phyloP scores from a whole-genome alignment of 805 yeast species.

The Starmerella roubikii region DNA sequence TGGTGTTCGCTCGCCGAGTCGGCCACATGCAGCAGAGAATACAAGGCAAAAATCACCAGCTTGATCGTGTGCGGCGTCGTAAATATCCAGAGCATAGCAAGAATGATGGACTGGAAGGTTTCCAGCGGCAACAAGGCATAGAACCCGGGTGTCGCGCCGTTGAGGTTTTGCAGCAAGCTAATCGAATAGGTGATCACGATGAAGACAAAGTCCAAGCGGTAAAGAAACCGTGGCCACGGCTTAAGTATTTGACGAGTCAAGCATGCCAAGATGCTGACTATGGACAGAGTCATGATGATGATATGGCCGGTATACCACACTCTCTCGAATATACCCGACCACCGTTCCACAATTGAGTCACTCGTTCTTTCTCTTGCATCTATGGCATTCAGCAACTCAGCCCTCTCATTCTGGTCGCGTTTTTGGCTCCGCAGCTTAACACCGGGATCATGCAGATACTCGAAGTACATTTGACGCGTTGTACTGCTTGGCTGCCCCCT shows the following conservation, averaged over 20 bases:
- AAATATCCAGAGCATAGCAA: constrained; percentile 41
- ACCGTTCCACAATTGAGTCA: constrained; percentile 1
- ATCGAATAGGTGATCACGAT: constrained; percentile 19
- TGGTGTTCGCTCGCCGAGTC: constrained; percentile 25
- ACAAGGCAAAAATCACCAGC: constrained; percentile 54
- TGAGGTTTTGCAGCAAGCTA: constrained; percentile 34
- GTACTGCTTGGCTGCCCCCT: background rate
- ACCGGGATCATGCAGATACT: constrained; percentile 4
- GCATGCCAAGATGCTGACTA: constrained; percentile 15
- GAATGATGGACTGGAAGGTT: constrained; percentile 54
- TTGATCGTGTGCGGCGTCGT: constrained; percentile 51
- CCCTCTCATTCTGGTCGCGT: background rate
- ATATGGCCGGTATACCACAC: constrained; percentile 16
- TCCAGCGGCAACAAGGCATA: constrained; percentile 54
- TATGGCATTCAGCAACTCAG: background rate
- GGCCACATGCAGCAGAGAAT: constrained; percentile 64
- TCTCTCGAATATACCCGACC: constrained; percentile 5
- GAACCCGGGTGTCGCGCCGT: constrained; percentile 46
- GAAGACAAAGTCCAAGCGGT: constrained; percentile 20
- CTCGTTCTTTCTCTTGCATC: background rate
- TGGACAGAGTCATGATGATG: constrained; percentile 1
- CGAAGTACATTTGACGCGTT: background rate
- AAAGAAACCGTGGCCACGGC: constrained; percentile 19
- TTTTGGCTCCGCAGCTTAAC: background rate
- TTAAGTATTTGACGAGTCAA: constrained; percentile 19